Base-by-base conservation (phyloP, 176 grass and related monocot genomes). In the Aegilops speltoides region DNA sequence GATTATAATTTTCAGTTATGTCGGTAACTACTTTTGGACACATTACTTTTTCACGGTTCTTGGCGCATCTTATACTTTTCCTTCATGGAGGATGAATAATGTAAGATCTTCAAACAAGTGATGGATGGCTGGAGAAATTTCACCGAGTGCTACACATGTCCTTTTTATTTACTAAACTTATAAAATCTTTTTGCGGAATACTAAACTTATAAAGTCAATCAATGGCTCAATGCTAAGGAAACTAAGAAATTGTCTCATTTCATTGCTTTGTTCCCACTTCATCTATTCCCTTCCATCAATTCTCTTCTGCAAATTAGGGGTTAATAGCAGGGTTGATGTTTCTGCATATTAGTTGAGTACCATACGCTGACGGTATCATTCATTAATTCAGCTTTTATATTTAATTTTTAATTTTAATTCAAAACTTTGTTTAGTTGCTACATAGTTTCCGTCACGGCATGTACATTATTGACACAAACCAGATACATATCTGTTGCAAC, bases 1-100 rank as follows among this genome's bases (percentile, higher is more conserved):
- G 93, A 95, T 95, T 77, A 91, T 94, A 76, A 98, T 95, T 90
- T 98, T 98, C 77, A 98, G 96, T 86, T 98, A 98, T 91, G 96
- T 98, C 66, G 96, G 96, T 46, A 98, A 98, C 70, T 98, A 98
- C 88, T 98, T 98, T 82, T 98, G 93, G 96, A 98, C 96, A 74
- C 96, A 98, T 89, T 98, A 98, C 79, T 98, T 98, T 73, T 98
- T 98, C 86, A 92, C 91, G 28, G 93, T 98, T 85, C 93, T 98
- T 83, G 93, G 96, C 17, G 90, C 96, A 2, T 98, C 96, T 3
- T 98, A 98, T 81, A 98, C 96, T 83, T 98, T 98, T 74, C 96
- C 96, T 86, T 98, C 96, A 85, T 98, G 93, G 93, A 93, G 90
- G 40, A 98, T 98, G 96, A 95, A 98, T 85, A 98, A 95, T 86